Base-by-base conservation (phyloP, 2,329 filamentous ascomycete genomes). In the Exophiala bonariae region DNA sequence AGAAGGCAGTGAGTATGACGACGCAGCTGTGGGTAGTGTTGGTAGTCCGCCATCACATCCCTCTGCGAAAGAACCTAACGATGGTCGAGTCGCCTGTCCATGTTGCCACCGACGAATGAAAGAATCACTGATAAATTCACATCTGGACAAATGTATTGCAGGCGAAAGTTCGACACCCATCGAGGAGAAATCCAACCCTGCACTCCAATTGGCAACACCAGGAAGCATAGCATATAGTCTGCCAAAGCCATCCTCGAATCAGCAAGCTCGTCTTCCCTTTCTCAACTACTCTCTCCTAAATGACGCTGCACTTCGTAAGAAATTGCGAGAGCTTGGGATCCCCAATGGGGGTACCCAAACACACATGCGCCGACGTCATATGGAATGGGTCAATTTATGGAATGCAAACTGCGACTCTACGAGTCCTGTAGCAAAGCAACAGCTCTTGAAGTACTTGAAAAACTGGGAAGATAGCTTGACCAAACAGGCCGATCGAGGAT, bases 391-490 rank as follows among this genome's bases (percentile, higher is more conserved):
- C 41, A 96, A 93, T 30, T 71, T 99, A 14, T 96, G 89, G 86
- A 99, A 99, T 66, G 88, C 95, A 9, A 99, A 99, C 64, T 96
- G 90, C 68, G 93, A 99, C 66, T 86, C 91, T 2, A 80, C 79
- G 28, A 73, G 74, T 2, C 89, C 89, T 0, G 87, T 86, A 63
- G 75, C 76, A 9, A 89, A 87, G 54, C 62, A 70, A 5, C 85
- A 93, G 47, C 67, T 99, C 3, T 68, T 95, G 13, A 81, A 80
- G 11, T 92, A 97, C 50, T 67, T 99, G 10, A 86, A 92, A 17
- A 69, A 80, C 1, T 97, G 93, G 92, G 93, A 99, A 67, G 79
- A 83, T 35, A 92, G 87, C 0, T 83, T 95, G 54, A 88, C 89
- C 7, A 79, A 81, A n/a, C 52, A 55, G 26, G 23, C 33, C 14